Conservation (phyloP, 495 filamentous ascomycete species). For the Geoglossum glabrum region DNA sequence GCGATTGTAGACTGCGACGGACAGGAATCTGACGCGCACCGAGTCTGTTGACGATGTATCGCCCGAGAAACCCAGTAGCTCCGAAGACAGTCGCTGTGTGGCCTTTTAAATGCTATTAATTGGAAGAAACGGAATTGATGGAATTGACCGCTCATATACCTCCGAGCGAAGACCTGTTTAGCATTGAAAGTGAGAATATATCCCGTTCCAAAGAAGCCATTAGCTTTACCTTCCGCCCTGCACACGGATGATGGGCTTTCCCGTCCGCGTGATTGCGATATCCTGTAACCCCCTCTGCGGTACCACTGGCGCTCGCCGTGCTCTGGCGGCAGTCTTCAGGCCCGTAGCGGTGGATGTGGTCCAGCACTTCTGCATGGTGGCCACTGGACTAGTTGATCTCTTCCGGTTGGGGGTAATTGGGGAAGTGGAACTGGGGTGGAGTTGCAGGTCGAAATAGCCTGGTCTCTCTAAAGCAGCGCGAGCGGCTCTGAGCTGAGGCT, state of each 20-base stretch:
- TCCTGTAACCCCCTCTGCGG: slow-evolving; percentile 46
- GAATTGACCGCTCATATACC: slow-evolving; percentile 26
- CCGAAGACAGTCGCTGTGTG: slow-evolving; percentile 97
- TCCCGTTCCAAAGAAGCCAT: slow-evolving; percentile 8
- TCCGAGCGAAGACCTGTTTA: slow-evolving; percentile 56
- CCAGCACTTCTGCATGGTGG: slow-evolving; percentile 31
- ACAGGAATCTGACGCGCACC: slow-evolving; percentile 33
- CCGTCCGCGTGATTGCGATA: slow-evolving; percentile 66
- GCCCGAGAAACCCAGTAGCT: slow-evolving; percentile 85
- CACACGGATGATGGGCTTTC: slow-evolving; percentile 64
- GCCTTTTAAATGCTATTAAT: slow-evolving; percentile 26
- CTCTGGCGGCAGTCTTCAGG: slow-evolving; percentile 1
- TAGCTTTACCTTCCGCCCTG: slow-evolving; percentile 60
- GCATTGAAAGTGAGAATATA: slow-evolving; percentile 6
- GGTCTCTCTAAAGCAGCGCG: neutral
- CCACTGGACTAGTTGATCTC: slow-evolving; percentile 9
- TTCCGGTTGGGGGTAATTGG: slow-evolving; percentile 1
- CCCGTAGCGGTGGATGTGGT: slow-evolving; percentile 19
- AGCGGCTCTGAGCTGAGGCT: neutral
- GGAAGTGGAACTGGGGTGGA: neutral
- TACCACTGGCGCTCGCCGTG: slow-evolving; percentile 6
- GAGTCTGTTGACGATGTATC: slow-evolving; percentile 92
- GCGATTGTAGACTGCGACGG: neutral
- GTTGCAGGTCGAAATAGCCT: neutral
- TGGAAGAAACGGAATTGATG: neutral